These are phyloP conservation scores for Gossypium arboreum DNA, from an alignment of 345 rosid genomes.

Conservation along the genomic window DNA sequence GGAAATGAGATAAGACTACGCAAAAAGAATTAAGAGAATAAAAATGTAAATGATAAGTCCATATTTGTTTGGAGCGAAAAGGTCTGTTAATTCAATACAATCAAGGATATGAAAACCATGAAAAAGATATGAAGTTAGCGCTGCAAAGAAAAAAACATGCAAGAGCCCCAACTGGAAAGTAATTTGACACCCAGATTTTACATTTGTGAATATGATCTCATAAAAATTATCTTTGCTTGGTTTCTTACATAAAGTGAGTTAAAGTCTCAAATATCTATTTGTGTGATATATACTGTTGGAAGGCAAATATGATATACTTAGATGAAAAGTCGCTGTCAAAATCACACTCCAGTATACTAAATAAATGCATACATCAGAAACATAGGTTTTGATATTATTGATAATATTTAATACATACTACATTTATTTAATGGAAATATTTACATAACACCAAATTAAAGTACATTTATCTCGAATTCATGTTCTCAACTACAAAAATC, in stretches of 20 bases:
- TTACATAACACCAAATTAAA: not conserved
- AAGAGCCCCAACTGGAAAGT: not conserved
- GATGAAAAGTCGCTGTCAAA: not conserved
- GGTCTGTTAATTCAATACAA: not conserved
- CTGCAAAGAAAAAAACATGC: not conserved
- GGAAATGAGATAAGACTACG: not conserved
- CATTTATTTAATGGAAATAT: not conserved
- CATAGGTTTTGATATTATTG: not conserved
- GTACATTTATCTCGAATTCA: too few species aligned
- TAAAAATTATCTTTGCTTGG: too few species aligned
- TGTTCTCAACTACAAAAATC: not conserved
- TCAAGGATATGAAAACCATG: conserved; percentile 9
- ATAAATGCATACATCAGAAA: not conserved
- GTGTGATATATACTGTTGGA: not conserved
- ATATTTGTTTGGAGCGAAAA: not conserved
- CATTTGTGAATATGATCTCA: not conserved
- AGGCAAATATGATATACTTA: not conserved
- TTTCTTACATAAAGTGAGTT: too few species aligned
- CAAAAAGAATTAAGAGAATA: not conserved
- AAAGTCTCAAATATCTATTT: not conserved
- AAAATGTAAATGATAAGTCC: not conserved
- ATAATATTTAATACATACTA: not conserved
- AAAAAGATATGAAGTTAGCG: not conserved
- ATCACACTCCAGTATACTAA: not conserved
- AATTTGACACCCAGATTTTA: not conserved